Percentiles rank a stretch among this genome's conserved stretches.
These are phyloP conservation scores for Diddensiella transvaalensis DNA, from an alignment of 805 yeast species.

Conservation along the genomic window DNA sequence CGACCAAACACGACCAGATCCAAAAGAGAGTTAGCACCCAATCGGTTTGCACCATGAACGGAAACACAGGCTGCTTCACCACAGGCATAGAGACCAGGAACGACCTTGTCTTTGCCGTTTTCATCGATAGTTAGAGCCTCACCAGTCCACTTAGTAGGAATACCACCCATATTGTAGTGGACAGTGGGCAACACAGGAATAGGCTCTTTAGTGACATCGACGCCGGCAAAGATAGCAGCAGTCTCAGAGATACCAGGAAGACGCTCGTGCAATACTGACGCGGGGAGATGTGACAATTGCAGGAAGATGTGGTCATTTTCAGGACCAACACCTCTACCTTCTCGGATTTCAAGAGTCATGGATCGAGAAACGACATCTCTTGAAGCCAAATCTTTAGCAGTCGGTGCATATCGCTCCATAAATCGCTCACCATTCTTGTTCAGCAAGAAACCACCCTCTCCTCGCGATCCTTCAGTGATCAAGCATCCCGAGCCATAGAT, in stretches of 20 bases:
- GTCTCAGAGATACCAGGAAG: constrained; percentile 99
- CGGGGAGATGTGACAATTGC: constrained; percentile 92
- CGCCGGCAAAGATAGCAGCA: constrained; percentile 98
- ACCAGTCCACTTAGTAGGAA: constrained; percentile 97
- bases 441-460: constrained; percentile 98
- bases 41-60: constrained; percentile 98
- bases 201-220: constrained; percentile 98
- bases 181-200: constrained; percentile 98
- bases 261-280: constrained; percentile 87
- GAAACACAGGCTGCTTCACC: constrained; percentile 99
- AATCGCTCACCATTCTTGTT: constrained; percentile 98
- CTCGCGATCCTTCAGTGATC: constrained; percentile 99
- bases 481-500: constrained; percentile 98
- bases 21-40: constrained; percentile 95
- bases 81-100: constrained; percentile 93
- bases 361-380: constrained; percentile 99
- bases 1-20: constrained; percentile 98
- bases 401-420: constrained; percentile 99
- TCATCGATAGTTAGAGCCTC: constrained; percentile 83
- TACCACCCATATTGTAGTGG: constrained; percentile 99
- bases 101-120: constrained; percentile 82
- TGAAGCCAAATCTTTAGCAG: constrained; percentile 96
- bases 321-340: constrained; percentile 99
- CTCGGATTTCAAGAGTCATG: constrained; percentile 97
- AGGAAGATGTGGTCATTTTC: constrained; percentile 90